A percentile compares a stretch with the other conserved stretches of the same genome.
phyloP scores from a whole-genome alignment of 805 yeast genomes.

The Ogataea ramenticola region DNA sequence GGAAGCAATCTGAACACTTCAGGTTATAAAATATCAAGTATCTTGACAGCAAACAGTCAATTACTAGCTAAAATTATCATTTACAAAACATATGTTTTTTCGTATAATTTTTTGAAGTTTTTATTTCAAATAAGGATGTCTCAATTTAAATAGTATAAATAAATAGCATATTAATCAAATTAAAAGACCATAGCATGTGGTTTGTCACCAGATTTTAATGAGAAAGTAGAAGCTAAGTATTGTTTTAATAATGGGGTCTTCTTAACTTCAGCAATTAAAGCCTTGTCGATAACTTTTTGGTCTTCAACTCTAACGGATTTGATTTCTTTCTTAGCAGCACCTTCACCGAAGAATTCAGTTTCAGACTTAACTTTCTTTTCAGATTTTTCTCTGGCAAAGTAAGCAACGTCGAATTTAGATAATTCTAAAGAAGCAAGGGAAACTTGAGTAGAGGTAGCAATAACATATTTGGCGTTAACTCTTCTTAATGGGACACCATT shows the following conservation, averaged over 20 bases:
- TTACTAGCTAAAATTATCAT: too few species aligned
- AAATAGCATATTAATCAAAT: conserved; percentile 17
- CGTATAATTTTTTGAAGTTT: neutral
- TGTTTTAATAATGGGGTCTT: conserved; percentile 95
- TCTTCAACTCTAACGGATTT: conserved; percentile 92
- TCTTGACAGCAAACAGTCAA: too few species aligned
- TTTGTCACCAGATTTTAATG: conserved; percentile 96
- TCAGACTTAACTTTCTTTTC: conserved; percentile 79
- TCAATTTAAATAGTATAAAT: neutral
- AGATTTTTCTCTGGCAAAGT: conserved; percentile 94
- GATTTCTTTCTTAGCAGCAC: conserved; percentile 74
- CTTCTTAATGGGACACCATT: conserved; percentile 99
- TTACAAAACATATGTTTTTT: too few species aligned
- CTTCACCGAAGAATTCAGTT: conserved; percentile 82
- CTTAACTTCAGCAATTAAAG: conserved; percentile 89
- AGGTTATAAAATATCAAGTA: too few species aligned
- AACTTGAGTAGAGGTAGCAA: conserved; percentile 95
- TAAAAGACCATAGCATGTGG: conserved; percentile 98
- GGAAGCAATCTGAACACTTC: too few species aligned
- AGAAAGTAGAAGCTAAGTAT: conserved; percentile 92
- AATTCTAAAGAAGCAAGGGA: conserved; percentile 74
- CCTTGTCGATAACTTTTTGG: conserved; percentile 93
- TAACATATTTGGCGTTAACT: conserved; percentile 97
- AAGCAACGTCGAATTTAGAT: conserved; percentile 85
- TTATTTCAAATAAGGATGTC: neutral